Base-by-base conservation (phyloP, 768 basidiomycete genomes). In the Termitomyces sp. region DNA sequence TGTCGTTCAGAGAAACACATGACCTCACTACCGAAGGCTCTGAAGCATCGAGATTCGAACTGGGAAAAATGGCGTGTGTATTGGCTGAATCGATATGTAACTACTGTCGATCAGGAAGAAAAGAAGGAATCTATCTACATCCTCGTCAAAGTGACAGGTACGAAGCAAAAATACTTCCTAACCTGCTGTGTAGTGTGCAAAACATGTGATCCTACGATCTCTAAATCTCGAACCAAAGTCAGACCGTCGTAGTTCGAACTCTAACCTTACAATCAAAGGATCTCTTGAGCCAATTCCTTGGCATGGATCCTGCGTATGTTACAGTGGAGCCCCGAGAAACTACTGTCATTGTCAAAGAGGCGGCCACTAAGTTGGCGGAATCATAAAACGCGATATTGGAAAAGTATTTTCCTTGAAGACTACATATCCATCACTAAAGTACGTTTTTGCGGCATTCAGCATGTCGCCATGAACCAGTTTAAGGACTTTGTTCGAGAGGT, bases 81-180 rank as follows among this genome's bases (percentile, higher is more conserved):
- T 37, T 23, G 23, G 35, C 33, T 23, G 49, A 38, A 50, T 50
- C n/a, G 50, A 30, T 51, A 28, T 40, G 9, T 26, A 51, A 11
- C 15, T n/a, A 46, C 40, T 30, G 50, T 51, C 50, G 50, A 51
- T 51, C 50, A 41, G 41, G 50, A 51, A 45, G 44, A 28, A 41
- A 11, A 33, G 50, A 30, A 51, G n/a, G 37, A 50, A 37, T 21
- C 21, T 38, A 23, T n/a, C 50, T 41, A 28, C 45, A 11, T 23
- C 12, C 43, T 44, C 21, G 43, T 44, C 5, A 23, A 44, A 50
- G 15, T 37, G 33, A 23, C 33, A 40, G 26, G 38, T 12, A 14
- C 38, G 14, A 40, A 51, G 26, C 28, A 41, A 51, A 51, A 30
- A 40, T n/a, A 50, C 38, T 51, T 30, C 38, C n/a, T 23, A 4